Evolutionary conservation across 2,329 filamentous ascomycete species (phyloP).

Genomic region (Microdochium nivale): DNA sequence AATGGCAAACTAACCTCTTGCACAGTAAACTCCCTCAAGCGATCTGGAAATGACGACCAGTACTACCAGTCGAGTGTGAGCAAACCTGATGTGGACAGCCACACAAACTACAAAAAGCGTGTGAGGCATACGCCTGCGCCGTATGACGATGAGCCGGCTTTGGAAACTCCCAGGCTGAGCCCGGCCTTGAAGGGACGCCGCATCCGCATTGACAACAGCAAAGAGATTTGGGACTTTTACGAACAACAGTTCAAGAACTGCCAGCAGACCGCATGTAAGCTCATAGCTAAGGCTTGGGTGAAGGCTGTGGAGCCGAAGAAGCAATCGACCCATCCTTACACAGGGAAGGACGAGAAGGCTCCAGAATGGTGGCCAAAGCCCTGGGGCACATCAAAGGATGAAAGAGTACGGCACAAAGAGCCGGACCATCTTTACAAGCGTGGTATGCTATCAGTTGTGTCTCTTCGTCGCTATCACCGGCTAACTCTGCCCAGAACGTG

Average conservation of each 20-base stretch:
- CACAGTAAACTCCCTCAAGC: neutral
- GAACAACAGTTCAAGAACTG: slow-evolving; percentile 53
- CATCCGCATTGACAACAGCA: slow-evolving; percentile 44
- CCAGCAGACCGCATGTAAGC: slow-evolving; percentile 64
- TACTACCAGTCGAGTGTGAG: slow-evolving; percentile 4
- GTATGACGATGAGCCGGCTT: slow-evolving; percentile 21
- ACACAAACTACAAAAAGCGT: slow-evolving; percentile 27
- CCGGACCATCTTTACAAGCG: slow-evolving; percentile 64
- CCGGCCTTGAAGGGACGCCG: slow-evolving; percentile 27
- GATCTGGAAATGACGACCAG: neutral
- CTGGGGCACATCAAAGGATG: slow-evolving; percentile 39
- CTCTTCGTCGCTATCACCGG: neutral
- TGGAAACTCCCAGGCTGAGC: slow-evolving; percentile 30
- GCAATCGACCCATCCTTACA: slow-evolving; percentile 67
- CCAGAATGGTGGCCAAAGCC: slow-evolving; percentile 60
- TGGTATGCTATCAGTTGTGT: slow-evolving; percentile 32
- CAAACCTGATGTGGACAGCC: slow-evolving; percentile 17
- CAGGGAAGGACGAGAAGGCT: slow-evolving; percentile 50
- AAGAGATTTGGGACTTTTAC: slow-evolving; percentile 51
- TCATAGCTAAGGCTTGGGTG: slow-evolving; percentile 68
- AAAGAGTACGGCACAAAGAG: slow-evolving; percentile 59
- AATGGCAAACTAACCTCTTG: neutral
- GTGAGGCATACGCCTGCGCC: slow-evolving; percentile 11
- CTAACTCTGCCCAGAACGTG: slow-evolving; percentile 36
- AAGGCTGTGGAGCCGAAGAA: slow-evolving; percentile 71